Base-by-base conservation (phyloP, 257 asterid genomes). In the Dorcoceras hygrometricum region DNA sequence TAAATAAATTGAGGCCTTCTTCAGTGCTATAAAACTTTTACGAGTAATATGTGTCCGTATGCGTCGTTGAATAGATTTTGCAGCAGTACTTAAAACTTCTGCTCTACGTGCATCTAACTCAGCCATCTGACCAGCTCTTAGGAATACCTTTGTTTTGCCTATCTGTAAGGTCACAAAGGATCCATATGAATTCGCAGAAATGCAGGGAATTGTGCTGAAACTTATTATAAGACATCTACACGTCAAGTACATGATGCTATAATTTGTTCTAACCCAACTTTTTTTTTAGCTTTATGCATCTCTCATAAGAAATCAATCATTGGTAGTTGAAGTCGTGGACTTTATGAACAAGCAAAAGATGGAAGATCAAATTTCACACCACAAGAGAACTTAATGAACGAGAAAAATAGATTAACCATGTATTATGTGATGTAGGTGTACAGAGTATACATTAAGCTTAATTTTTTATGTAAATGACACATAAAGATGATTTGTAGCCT, bases 81-180 rank as follows among this genome's bases (percentile, higher is more conserved):
- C 96, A 73, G 99, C 99, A 85, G 69, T 63, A 64, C 74, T 75
- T 62, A 94, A 92, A 80, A 90, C 96, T 86, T 94, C 96, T 46
- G 95, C 78, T 83, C 97, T 82, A 62, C 92, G 93, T 58, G 99
- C 95, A 84, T 94, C 97, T 73, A 94, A 67, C 70, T 90, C 99
- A 58, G 99, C 99, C 99, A 94, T 90, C 74, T 94, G 99, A 72
- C 99, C 97, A 51, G 97, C 99, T 86, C 99, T 85, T 68, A 94
- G 88, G 86, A 90, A 94, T 76, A 94, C 92, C 84, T 94, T 94
- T 59, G 97, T 90, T 84, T 87, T 94, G 50, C 99, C 99, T 24
- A 90, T 69, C 97, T 93, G 99, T 65, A 59, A 72, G 63, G 72
- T 72, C 66, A 63, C 36, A 14, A 69, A 62, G 70, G 43, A 48